Conservation (phyloP, 2,329 filamentous ascomycete genomes). For the Botryosphaeria agaves region DNA sequence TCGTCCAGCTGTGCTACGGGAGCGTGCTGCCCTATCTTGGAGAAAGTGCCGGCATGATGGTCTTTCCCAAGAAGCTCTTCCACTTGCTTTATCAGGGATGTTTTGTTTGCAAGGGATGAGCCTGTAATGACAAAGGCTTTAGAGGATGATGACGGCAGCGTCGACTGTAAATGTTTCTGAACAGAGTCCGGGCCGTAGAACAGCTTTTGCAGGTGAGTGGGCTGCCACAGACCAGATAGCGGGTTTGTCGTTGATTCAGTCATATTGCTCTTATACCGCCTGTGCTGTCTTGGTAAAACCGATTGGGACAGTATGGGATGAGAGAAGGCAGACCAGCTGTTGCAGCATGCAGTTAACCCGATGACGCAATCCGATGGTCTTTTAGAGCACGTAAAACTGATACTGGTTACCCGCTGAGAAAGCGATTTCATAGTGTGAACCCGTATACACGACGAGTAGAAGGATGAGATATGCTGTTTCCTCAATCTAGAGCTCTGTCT, state of each 20-base stretch:
- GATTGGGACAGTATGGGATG: no score
- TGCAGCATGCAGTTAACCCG: no score
- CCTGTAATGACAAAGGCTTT: constrained; percentile 42
- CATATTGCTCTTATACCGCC: constrained; percentile 18
- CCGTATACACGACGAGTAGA: no score
- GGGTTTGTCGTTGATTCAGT: constrained; percentile 26
- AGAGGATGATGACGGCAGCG: constrained; percentile 24
- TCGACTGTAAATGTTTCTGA: constrained; percentile 25
- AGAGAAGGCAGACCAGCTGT: no score
- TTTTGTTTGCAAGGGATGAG: constrained; percentile 35
- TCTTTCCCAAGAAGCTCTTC: constrained; percentile 27
- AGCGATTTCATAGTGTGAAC: no score
- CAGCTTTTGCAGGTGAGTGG: constrained; percentile 29
- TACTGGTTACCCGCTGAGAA: no score
- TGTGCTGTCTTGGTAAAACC: constrained; percentile 2
- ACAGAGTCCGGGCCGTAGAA: constrained; percentile 33
- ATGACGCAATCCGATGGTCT: no score
- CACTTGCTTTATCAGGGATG: constrained; percentile 31
- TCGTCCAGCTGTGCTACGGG: constrained; percentile 36
- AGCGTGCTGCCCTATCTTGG: constrained; percentile 37
- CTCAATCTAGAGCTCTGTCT: no score
- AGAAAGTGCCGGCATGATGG: constrained; percentile 35
- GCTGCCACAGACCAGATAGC: constrained; percentile 32
- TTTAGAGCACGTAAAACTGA: no score
- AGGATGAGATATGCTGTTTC: no score